Conservation (phyloP, 108 stramenopile species). For the Cyclostephanos invisitatus region DNA sequence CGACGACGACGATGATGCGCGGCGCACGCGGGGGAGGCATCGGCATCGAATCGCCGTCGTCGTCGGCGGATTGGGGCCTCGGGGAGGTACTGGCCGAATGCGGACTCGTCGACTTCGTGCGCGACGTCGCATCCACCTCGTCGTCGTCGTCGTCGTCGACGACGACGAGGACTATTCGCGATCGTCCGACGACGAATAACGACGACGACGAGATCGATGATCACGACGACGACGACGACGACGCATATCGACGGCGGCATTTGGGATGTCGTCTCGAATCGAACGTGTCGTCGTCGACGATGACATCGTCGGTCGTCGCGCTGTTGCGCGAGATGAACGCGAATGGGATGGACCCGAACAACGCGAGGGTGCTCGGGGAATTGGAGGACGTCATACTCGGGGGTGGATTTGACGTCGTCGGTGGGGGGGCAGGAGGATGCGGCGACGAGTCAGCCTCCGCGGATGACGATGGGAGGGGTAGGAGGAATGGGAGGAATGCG, state of each 20-base stretch:
- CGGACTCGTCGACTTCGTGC: constrained; percentile 27
- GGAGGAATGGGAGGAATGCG: not conserved
- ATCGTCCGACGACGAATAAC: not conserved
- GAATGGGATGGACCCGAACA: constrained; percentile 33
- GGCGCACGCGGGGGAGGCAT: too few species aligned
- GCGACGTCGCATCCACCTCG: not conserved
- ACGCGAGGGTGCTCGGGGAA: constrained; percentile 23
- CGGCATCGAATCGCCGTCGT: too few species aligned
- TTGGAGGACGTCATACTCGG: constrained; percentile 20
- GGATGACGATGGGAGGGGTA: not conserved
- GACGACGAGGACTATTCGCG: not conserved
- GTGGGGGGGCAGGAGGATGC: not conserved
- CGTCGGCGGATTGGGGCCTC: constrained; percentile 29
- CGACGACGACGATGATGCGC: too few species aligned
- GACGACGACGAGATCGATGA: not conserved
- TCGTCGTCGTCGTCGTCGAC: constrained; percentile 7
- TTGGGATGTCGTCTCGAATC: constrained; percentile 36
- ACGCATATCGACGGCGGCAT: not conserved
- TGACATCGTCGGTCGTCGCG: constrained; percentile 25
- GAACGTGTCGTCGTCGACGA: constrained; percentile 15
- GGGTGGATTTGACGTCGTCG: not conserved
- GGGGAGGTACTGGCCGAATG: constrained; percentile 49
- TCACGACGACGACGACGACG: constrained; percentile 9
- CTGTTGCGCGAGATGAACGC: constrained; percentile 27
- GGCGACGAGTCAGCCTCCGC: not conserved